These are phyloP conservation scores for Lonicera japonica DNA, from an alignment of 129 eudicot genomes.

Conservation along the genomic window DNA sequence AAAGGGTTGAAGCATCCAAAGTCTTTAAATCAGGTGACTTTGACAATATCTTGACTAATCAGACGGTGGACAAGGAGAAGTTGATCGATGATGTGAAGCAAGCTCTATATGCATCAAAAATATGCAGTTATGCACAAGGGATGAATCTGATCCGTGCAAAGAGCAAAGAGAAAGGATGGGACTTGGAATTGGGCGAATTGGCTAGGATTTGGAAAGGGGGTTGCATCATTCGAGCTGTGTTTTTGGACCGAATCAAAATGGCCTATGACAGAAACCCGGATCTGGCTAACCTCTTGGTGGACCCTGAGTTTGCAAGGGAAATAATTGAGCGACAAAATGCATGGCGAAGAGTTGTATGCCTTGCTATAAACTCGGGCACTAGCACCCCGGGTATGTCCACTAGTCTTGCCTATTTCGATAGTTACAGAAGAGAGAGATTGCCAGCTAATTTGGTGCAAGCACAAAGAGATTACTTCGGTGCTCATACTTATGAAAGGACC, in stretches of 20 bases:
- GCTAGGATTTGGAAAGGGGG: conserved; percentile 78
- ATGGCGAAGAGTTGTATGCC: conserved; percentile 62
- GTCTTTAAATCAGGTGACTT: conserved; percentile 49
- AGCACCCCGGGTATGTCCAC: conserved; percentile 78
- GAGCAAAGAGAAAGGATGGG: conserved; percentile 62
- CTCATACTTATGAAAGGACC: conserved; percentile 62
- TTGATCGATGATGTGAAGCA: conserved; percentile 57
- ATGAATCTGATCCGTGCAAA: conserved; percentile 67
- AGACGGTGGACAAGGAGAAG: conserved; percentile 45
- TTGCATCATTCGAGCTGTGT: conserved; percentile 64
- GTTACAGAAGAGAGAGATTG: conserved; percentile 55
- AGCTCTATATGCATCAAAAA: conserved; percentile 67
- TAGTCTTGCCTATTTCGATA: conserved; percentile 65
- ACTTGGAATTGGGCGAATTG: conserved; percentile 49
- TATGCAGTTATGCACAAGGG: conserved; percentile 69
- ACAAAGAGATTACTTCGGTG: conserved; percentile 67
- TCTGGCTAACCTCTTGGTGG: conserved; percentile 52
- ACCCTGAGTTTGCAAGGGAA: conserved; percentile 60
- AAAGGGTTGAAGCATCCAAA: conserved; percentile 56
- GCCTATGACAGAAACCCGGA: conserved; percentile 59
- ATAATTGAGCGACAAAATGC: conserved; percentile 53
- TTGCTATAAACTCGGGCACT: conserved; percentile 53
- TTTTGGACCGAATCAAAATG: conserved; percentile 58
- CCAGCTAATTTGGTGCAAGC: conserved; percentile 74
- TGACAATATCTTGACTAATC: conserved; percentile 22